These are phyloP conservation scores for Cercospora janseana DNA, from an alignment of 2,329 filamentous ascomycete species.

Conservation along the genomic window DNA sequence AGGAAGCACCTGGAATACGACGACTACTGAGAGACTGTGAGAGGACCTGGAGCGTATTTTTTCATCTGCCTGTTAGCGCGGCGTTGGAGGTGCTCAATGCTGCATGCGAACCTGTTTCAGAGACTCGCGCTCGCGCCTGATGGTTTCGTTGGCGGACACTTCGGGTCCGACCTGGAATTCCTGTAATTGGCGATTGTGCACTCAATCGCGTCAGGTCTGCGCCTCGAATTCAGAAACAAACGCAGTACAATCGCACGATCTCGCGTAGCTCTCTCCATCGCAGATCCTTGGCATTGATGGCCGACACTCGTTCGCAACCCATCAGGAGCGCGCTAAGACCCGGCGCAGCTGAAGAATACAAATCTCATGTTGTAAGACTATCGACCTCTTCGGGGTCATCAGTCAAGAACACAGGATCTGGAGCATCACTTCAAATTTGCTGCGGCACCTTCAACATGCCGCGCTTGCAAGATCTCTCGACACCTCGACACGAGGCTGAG, in stretches of 20 bases:
- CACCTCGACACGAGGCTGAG: background rate
- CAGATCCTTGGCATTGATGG: background rate
- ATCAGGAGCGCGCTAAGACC: background rate
- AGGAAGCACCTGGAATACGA: conserved; percentile 48
- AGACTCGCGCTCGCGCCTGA: background rate
- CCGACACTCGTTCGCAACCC: background rate
- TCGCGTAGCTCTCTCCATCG: background rate
- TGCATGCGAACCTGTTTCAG: no score
- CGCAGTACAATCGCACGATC: background rate
- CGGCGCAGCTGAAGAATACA: background rate
- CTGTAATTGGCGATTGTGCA: no score
- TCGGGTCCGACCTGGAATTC: no score
- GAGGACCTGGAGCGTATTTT: background rate
- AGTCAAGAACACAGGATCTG: no score
- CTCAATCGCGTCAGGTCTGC: no score
- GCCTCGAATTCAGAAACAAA: no score
- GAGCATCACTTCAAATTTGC: no score
- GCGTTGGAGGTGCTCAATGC: conserved; percentile 6
- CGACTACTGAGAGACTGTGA: conserved; percentile 23
- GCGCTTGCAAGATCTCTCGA: background rate
- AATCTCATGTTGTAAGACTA: no score
- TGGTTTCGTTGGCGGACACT: background rate
- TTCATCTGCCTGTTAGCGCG: conserved; percentile 1
- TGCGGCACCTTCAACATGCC: background rate
- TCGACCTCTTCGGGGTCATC: no score